phyloP scores from a whole-genome alignment of 768 basidiomycete species.

The Terana coerulea region DNA sequence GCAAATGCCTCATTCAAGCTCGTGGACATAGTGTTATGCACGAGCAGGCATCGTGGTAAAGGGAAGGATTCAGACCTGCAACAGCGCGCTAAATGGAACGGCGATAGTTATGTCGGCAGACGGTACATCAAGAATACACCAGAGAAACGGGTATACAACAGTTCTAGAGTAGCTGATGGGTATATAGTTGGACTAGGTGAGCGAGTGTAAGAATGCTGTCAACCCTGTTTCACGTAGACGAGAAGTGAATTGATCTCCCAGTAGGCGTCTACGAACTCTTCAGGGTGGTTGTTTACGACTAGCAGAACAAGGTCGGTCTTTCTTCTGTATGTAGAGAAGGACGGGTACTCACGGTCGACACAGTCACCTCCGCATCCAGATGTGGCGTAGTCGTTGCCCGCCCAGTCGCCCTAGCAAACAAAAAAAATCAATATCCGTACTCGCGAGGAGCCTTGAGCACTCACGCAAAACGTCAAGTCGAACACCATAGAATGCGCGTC shows the following conservation, averaged over 20 bases:
- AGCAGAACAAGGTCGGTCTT: background rate
- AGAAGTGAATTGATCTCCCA: constrained; percentile 65
- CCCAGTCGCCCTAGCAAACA: constrained; percentile 47
- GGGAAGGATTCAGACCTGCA: no score
- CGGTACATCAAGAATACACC: no score
- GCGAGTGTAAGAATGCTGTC: no score
- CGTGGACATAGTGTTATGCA: no score
- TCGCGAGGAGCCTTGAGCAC: constrained; percentile 16
- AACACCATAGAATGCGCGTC: constrained; percentile 51
- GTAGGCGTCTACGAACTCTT: constrained; percentile 57
- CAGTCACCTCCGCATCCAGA: constrained; percentile 44
- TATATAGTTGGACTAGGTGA: no score
- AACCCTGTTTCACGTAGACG: no score
- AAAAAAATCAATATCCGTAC: constrained; percentile 1
- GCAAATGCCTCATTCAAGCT: no score
- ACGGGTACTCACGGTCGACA: constrained; percentile 39
- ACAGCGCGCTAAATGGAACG: no score
- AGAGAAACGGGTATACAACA: no score
- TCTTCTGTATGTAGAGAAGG: background rate
- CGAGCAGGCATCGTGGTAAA: no score
- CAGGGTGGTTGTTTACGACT: constrained; percentile 61
- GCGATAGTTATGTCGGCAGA: no score
- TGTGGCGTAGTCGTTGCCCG: constrained; percentile 36
- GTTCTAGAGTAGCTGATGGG: no score
- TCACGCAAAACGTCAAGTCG: constrained; percentile 60